phyloP scores from a whole-genome alignment of 495 filamentous ascomycete genomes.

The Peziza echinospora region DNA sequence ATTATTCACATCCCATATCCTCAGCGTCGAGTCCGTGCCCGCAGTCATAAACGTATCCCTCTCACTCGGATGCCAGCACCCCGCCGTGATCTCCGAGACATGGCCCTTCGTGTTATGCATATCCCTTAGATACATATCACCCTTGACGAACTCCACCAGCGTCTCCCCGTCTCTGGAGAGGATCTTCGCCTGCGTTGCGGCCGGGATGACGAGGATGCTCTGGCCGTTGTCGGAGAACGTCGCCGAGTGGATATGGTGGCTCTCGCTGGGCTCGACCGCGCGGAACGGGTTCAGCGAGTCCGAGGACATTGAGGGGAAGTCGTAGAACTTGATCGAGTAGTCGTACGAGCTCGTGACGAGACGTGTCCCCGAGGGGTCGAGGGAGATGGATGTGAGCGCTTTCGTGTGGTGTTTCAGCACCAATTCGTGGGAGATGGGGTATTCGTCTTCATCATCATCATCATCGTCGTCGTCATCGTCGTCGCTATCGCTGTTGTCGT shows the following conservation, averaged over 20 bases:
- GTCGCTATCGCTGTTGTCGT: constrained; percentile 30
- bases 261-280: constrained; percentile 72
- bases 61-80: constrained; percentile 72
- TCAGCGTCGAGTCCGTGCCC: constrained; percentile 76
- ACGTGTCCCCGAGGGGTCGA: constrained; percentile 69
- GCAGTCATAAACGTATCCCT: constrained; percentile 67
- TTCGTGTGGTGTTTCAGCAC: constrained; percentile 79
- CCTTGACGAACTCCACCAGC: constrained; percentile 73
- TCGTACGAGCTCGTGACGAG: constrained; percentile 77
- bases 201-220: constrained; percentile 65
- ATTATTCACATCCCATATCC: constrained; percentile 90
- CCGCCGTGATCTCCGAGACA: constrained; percentile 67
- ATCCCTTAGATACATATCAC: constrained; percentile 93
- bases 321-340: constrained; percentile 76
- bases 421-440: constrained; percentile 82
- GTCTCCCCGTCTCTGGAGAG: constrained; percentile 72
- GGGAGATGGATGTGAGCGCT: constrained; percentile 57
- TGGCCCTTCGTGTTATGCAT: constrained; percentile 95
- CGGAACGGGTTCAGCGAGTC: constrained; percentile 86
- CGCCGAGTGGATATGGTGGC: constrained; percentile 66
- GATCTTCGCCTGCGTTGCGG: constrained; percentile 72
- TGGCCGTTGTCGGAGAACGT: constrained; percentile 64
- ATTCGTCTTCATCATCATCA: constrained; percentile 66
- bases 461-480: constrained; percentile 36
- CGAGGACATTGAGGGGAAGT: constrained; percentile 87